Base-by-base conservation (phyloP, 805 yeast species). In the Wickerhamomyces canadensis region DNA sequence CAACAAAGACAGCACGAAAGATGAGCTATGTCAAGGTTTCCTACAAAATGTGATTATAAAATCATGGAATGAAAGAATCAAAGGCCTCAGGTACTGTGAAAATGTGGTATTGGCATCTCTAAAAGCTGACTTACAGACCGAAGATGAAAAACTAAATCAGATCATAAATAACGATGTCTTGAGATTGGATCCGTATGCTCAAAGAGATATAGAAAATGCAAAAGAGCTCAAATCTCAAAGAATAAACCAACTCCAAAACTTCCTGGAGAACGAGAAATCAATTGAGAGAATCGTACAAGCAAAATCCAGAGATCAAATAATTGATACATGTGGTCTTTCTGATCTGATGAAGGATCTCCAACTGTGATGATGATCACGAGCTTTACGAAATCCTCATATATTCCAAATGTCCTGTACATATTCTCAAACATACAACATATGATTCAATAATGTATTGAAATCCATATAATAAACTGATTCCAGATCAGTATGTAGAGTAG, bases 111-210 rank as follows among this genome's bases (percentile, higher is more conserved):
- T 2, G 34, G 22, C 42, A 26, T 22, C 41, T 7, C 44, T 67
- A 56, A 51, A 58, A 32, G 18, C 34, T 3, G 68, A 64, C 22
- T 43, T 62, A 4, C 58, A 61, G 15, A 41, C 45, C 1, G 44
- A 54, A 28, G 36, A 42, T 32, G 44, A 44, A 40, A 40, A 41
- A 21, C 35, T 49, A 16, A 18, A 34, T 31, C 12, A 57, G 41
- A 31, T 56, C 37, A 32, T 37, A 17, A 30, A 51, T 39, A 44
- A 44, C 43, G 44, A 55, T 29, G 57, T 58, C 22, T 49, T 58
- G 5, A 53, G 74, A 21, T 45, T 70, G 5, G 78, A 76, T 47
- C 80, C 81, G 1, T 76, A 76, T 45, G 73, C 72, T 4, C 58
- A 62, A 10, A 61, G 67, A 35, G 72, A 70, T 31, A 28, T 56